A percentile compares a stretch with the other conserved stretches of the same genome.
Evolutionary conservation across 345 rosid genomes (phyloP).

Genomic region (Melaleuca quinquenervia): DNA sequence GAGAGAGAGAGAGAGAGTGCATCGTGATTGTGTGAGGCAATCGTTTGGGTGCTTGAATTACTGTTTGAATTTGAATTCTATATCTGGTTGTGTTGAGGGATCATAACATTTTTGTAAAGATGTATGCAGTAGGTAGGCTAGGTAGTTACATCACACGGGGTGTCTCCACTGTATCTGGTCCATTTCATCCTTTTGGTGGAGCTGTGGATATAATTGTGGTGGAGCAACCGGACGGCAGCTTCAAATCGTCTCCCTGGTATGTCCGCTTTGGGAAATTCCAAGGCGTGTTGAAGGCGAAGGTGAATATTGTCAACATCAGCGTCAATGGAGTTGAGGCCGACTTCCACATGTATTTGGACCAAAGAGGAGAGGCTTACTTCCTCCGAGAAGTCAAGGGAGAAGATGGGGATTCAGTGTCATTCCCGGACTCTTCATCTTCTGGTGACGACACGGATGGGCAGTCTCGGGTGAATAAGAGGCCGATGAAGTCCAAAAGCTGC

Average conservation of each 20-base stretch:
- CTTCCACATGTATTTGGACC: slow-evolving; percentile 80
- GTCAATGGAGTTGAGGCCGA: slow-evolving; percentile 62
- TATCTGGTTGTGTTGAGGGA: not conserved
- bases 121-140: slow-evolving; percentile 79
- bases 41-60: not conserved
- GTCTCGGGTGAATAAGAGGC: slow-evolving; percentile 14
- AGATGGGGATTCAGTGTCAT: slow-evolving; percentile 34
- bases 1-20: not conserved
- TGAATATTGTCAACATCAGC: slow-evolving; percentile 46
- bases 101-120: slow-evolving; percentile 9
- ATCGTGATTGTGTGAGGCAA: not conserved
- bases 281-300: slow-evolving; percentile 75
- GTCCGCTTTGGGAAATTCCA: slow-evolving; percentile 92
- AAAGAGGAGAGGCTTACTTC: slow-evolving; percentile 85
- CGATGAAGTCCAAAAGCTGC: slow-evolving; percentile 37
- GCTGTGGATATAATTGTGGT: slow-evolving; percentile 95
- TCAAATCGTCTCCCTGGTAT: slow-evolving; percentile 98
- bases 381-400: slow-evolving; percentile 52
- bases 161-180: slow-evolving; percentile 69
- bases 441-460: slow-evolving; percentile 44
- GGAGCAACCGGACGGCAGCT: slow-evolving; percentile 88
- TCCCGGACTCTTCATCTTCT: slow-evolving; percentile 33
- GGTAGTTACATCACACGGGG: slow-evolving; percentile 83
- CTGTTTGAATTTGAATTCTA: slow-evolving; percentile 5
- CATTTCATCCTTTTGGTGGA: slow-evolving; percentile 97